These are phyloP conservation scores for Yamadazyma tumulicola DNA, from an alignment of 805 yeast species.

Conservation along the genomic window DNA sequence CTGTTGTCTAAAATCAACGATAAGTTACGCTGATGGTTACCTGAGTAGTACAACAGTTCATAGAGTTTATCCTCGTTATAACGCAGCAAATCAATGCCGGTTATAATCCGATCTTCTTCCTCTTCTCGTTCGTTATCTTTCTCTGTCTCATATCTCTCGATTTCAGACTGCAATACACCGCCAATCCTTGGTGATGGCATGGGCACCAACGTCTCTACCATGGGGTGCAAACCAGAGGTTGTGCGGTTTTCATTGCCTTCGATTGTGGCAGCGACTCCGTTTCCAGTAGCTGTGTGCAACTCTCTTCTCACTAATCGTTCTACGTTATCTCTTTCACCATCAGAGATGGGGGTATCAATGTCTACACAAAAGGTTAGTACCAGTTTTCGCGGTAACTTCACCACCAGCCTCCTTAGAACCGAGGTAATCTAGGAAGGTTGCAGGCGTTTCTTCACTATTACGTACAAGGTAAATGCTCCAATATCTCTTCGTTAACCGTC, in stretches of 20 bases:
- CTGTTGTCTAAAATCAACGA: constrained; percentile 25
- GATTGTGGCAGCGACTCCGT: neutral
- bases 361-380: constrained; percentile 8
- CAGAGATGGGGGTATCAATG: constrained; percentile 32
- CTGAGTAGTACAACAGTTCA: constrained; percentile 38
- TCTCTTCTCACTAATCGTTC: constrained; percentile 26
- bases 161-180: constrained; percentile 13
- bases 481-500: constrained; percentile 27
- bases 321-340: constrained; percentile 32
- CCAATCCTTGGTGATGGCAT: constrained; percentile 9
- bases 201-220: constrained; percentile 19
- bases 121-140: constrained; percentile 18
- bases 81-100: constrained; percentile 30
- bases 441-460: constrained; percentile 7
- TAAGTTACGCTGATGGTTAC: constrained; percentile 40
- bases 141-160: constrained; percentile 27
- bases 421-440: neutral
- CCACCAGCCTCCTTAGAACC: neutral
- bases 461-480: constrained; percentile 41
- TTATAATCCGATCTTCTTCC: constrained; percentile 15
- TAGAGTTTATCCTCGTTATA: constrained; percentile 28
- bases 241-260: neutral
- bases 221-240: constrained; percentile 16
- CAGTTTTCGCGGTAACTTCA: neutral
- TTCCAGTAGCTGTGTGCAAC: constrained; percentile 1